Evolutionary conservation across 768 basidiomycete genomes (phyloP).

Genomic region (Russula foetens): DNA sequence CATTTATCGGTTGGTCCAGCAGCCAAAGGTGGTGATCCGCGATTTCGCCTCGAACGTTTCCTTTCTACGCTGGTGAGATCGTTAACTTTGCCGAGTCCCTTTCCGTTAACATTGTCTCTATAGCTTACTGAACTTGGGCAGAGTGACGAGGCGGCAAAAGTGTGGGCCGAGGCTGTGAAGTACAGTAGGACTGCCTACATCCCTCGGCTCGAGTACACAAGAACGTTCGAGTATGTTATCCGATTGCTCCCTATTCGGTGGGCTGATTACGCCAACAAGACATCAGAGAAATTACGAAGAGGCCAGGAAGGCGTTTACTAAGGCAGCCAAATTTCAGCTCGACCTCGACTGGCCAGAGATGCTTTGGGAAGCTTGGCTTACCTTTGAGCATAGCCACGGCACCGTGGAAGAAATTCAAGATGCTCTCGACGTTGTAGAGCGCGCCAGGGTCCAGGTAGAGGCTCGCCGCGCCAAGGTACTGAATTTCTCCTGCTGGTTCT

Average conservation of each 20-base stretch:
- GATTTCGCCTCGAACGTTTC: constrained; percentile 77
- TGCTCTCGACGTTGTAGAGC: constrained; percentile 55
- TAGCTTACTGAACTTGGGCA: constrained; percentile 38
- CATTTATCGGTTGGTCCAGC: constrained; percentile 30
- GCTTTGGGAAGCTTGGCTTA: constrained; percentile 82
- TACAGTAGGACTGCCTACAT: constrained; percentile 64
- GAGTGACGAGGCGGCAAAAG: constrained; percentile 29
- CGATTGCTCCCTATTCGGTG: neutral
- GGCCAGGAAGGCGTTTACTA: constrained; percentile 59
- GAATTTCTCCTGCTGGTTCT: constrained; percentile 1
- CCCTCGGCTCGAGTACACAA: constrained; percentile 69
- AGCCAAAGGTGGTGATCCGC: constrained; percentile 61
- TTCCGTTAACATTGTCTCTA: neutral
- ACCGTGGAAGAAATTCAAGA: constrained; percentile 55
- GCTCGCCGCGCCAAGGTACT: constrained; percentile 54
- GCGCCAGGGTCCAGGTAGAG: constrained; percentile 56
- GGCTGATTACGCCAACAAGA: constrained; percentile 26
- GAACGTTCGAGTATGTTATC: constrained; percentile 55
- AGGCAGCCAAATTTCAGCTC: constrained; percentile 59
- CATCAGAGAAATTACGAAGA: constrained; percentile 46
- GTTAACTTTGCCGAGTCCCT: constrained; percentile 28
- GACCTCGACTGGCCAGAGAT: constrained; percentile 97
- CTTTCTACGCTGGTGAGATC: constrained; percentile 59
- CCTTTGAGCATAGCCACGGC: constrained; percentile 84
- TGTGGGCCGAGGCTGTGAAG: constrained; percentile 63